These are phyloP conservation scores for Leccinum variicolor DNA, from an alignment of 768 basidiomycete species.

Conservation along the genomic window DNA sequence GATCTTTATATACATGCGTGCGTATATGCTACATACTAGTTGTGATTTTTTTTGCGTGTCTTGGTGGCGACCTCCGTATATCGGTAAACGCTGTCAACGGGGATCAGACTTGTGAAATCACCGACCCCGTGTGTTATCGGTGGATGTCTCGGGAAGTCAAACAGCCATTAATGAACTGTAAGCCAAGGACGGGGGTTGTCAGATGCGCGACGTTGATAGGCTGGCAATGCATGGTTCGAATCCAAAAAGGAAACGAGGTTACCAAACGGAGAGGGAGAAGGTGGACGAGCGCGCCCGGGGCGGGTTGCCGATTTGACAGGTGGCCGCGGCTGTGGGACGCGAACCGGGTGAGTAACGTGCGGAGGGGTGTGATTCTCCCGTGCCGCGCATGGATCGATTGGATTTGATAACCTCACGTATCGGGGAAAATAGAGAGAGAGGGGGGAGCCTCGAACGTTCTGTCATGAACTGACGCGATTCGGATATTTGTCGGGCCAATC, in stretches of 20 bases:
- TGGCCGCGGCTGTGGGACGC: slow-evolving; percentile 4
- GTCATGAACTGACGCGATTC: background rate
- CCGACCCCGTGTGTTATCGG: background rate
- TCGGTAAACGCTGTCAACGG: background rate
- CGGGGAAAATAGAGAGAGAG: background rate
- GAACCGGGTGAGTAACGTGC: background rate
- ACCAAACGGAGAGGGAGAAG: background rate
- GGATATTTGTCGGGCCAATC: background rate
- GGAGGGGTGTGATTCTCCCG: background rate
- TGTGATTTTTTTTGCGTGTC: background rate
- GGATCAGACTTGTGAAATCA: background rate
- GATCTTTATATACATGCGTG: slow-evolving; percentile 6
- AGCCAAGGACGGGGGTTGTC: slow-evolving; percentile 3
- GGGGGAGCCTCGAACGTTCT: background rate
- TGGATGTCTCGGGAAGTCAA: slow-evolving; percentile 3
- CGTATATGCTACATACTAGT: slow-evolving; percentile 8
- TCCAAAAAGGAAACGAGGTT: background rate
- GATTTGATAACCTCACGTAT: background rate
- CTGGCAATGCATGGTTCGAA: background rate
- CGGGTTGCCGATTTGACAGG: background rate
- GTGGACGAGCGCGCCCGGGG: background rate
- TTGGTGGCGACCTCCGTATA: background rate
- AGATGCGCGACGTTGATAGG: background rate
- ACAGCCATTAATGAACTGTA: background rate
- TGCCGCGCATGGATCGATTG: background rate